Percentiles rank a stretch among this genome's conserved stretches.
These are phyloP conservation scores for Lomentospora prolificans DNA, from an alignment of 2,329 filamentous ascomycete species.

Conservation along the genomic window DNA sequence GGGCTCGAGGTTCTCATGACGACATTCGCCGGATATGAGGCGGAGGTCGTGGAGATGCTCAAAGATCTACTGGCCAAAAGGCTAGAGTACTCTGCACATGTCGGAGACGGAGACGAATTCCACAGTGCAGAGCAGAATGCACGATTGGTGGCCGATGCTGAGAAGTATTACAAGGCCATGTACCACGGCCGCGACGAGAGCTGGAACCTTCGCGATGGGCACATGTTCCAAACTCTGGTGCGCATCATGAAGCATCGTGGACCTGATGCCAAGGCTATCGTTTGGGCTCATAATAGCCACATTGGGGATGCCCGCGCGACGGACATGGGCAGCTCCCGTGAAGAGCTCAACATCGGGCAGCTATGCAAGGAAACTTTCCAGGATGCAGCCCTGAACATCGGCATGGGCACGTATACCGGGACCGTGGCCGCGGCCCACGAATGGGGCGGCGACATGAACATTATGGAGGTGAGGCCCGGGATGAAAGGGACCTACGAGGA, in stretches of 20 bases:
- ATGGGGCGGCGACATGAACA: slow-evolving; percentile 40
- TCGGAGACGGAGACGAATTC: slow-evolving; percentile 33
- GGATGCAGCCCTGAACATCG: slow-evolving; percentile 16
- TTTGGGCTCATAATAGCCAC: slow-evolving; percentile 45
- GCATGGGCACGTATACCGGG: slow-evolving; percentile 38
- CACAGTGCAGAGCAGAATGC: slow-evolving; percentile 41
- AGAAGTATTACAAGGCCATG: slow-evolving; percentile 42
- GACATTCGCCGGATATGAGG: slow-evolving; percentile 34
- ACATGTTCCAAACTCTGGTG: slow-evolving; percentile 39
- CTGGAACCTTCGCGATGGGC: slow-evolving; percentile 41
- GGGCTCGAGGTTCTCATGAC: slow-evolving; percentile 27
- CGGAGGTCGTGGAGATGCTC: slow-evolving; percentile 33
- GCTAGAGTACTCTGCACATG: slow-evolving; percentile 26
- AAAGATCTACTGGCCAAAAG: slow-evolving; percentile 30
- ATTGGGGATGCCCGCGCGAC: slow-evolving; percentile 43
- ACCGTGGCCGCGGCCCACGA: slow-evolving; percentile 40
- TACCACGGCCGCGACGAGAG: slow-evolving; percentile 36
- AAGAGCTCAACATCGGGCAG: slow-evolving; percentile 43
- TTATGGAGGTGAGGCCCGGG: slow-evolving; percentile 37
- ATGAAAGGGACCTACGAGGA: slow-evolving; percentile 37
- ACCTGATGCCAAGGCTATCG: slow-evolving; percentile 31
- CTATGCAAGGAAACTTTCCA: slow-evolving; percentile 36
- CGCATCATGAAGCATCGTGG: slow-evolving; percentile 31
- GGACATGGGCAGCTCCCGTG: slow-evolving; percentile 32
- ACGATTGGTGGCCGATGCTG: slow-evolving; percentile 35